phyloP scores from a whole-genome alignment of 2,329 filamentous ascomycete species.

The Aspergillus chevalieri region DNA sequence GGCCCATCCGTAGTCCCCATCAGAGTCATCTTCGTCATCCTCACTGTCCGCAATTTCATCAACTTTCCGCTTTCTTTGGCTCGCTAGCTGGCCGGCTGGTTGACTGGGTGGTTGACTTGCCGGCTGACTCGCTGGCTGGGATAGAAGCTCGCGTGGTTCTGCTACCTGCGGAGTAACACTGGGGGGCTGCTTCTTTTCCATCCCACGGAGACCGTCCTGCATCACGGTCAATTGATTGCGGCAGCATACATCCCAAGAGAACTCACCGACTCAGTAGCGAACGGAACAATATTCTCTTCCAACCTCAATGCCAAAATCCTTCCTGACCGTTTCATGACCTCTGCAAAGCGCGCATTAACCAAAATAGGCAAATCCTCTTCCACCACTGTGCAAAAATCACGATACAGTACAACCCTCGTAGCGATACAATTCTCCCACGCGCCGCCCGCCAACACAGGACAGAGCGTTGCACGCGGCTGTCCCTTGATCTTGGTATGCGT shows the following conservation, averaged over 20 bases:
- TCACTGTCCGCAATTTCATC: conserved; percentile 41
- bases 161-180: conserved; percentile 3
- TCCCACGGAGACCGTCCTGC: conserved; percentile 11
- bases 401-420: conserved; percentile 69
- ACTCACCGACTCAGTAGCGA: conserved; percentile 34
- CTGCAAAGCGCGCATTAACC: conserved; percentile 53
- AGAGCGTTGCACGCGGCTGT: conserved; percentile 59
- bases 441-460: conserved; percentile 66
- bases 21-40: conserved; percentile 31
- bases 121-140: conserved; percentile 9
- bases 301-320: conserved; percentile 29
- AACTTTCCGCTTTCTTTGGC: conserved; percentile 37
- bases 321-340: conserved; percentile 60
- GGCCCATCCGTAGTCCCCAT: conserved; percentile 25
- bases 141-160: conserved; percentile 1
- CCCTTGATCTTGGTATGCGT: conserved; percentile 74
- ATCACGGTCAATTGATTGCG: background rate
- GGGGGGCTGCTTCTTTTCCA: conserved; percentile 5
- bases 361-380: conserved; percentile 31
- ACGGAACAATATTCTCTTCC: conserved; percentile 31
- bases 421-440: conserved; percentile 76
- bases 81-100: conserved; percentile 2
- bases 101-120: conserved; percentile 5
- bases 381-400: conserved; percentile 56
- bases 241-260: background rate